These are phyloP conservation scores for Sclerotinia subarctica DNA, from an alignment of 2,329 filamentous ascomycete genomes.

Conservation along the genomic window DNA sequence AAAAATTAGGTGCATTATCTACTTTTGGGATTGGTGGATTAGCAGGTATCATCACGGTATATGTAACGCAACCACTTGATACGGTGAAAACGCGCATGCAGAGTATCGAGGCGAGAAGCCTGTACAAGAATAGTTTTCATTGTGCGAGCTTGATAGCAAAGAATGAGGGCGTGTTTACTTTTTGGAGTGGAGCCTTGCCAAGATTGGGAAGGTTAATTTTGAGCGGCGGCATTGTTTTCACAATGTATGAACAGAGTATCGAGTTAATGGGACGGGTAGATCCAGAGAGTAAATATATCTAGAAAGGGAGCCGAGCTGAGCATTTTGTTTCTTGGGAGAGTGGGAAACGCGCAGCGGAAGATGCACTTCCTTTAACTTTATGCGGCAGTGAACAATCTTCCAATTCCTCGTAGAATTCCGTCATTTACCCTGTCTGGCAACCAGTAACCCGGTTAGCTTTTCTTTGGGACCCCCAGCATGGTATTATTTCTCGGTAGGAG, in stretches of 20 bases:
- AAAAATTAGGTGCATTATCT: constrained; percentile 83
- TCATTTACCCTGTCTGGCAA: not conserved
- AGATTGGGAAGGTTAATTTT: constrained; percentile 79
- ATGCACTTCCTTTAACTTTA: not conserved
- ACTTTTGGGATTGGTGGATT: constrained; percentile 90
- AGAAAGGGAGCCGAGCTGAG: constrained; percentile 26
- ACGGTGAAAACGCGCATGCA: constrained; percentile 99
- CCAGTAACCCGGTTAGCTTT: not conserved
- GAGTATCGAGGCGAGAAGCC: constrained; percentile 75
- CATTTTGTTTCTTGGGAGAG: too few relatives aligned
- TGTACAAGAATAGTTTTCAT: constrained; percentile 84
- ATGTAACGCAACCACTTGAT: constrained; percentile 71
- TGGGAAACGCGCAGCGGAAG: not conserved
- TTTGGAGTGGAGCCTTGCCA: constrained; percentile 92
- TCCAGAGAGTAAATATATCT: constrained; percentile 81
- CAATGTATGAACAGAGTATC: constrained; percentile 97
- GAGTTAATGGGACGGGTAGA: constrained; percentile 78
- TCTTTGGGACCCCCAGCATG: not conserved
- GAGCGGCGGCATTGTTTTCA: constrained; percentile 96
- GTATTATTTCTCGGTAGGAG: constrained; percentile 8
- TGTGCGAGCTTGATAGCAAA: constrained; percentile 82
- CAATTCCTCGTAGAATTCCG: constrained; percentile 4
- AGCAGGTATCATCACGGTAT: constrained; percentile 89
- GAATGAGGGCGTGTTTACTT: constrained; percentile 83
- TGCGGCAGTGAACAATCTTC: not conserved